These are phyloP conservation scores for Acanthamoeba sp. DNA, from an alignment of 208 protist genomes.

Conservation along the genomic window DNA sequence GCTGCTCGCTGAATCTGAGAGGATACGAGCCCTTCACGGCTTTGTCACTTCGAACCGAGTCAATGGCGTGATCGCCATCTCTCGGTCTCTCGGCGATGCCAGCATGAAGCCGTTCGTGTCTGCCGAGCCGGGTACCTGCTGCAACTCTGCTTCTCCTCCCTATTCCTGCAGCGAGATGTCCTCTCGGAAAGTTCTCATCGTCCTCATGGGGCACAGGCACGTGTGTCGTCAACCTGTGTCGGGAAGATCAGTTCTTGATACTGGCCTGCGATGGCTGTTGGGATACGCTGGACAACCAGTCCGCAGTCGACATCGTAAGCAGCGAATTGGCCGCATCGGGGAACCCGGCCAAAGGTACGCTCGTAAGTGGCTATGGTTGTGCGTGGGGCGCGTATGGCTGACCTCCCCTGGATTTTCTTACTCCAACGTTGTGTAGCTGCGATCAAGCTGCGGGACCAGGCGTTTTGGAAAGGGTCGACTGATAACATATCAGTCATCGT, in stretches of 20 bases:
- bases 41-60: constrained; percentile 73
- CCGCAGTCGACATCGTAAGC: constrained; percentile 58
- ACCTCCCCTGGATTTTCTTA: too few species aligned
- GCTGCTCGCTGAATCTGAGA: constrained; percentile 42
- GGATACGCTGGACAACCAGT: constrained; percentile 71
- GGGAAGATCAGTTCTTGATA: constrained; percentile 69
- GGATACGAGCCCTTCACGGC: constrained; percentile 50
- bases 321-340: not conserved
- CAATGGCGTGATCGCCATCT: constrained; percentile 72
- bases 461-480: constrained; percentile 29
- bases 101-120: constrained; percentile 69
- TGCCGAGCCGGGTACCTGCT: constrained; percentile 47
- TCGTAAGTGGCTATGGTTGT: too few species aligned
- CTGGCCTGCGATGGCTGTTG: constrained; percentile 74
- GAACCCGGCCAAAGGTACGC: constrained; percentile 44
- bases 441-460: constrained; percentile 15
- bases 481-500: constrained; percentile 70
- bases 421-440: constrained; percentile 60
- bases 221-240: constrained; percentile 66
- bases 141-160: not conserved
- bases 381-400: too few species aligned
- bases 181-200: too few species aligned
- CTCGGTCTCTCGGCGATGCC: constrained; percentile 72
- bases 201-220: constrained; percentile 5
- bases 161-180: too few species aligned